Evolutionary conservation across 2,329 filamentous ascomycete genomes (phyloP).

Genomic region (Didymosphaeria variabile): DNA sequence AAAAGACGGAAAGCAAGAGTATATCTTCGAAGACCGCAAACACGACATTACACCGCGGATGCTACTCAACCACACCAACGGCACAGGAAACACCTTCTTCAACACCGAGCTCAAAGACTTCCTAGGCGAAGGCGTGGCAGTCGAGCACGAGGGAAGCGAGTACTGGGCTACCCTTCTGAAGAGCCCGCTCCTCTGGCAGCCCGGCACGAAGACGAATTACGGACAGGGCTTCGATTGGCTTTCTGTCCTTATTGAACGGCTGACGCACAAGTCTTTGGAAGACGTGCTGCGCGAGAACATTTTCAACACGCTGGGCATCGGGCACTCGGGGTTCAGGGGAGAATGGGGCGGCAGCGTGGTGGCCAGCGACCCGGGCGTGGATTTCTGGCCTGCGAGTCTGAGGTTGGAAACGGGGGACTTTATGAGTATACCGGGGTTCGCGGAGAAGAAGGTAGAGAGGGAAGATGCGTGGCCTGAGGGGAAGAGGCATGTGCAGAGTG

Average conservation of each 20-base stretch:
- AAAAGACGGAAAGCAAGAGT: constrained; percentile 16
- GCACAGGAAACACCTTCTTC: constrained; percentile 54
- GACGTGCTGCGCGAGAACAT: constrained; percentile 30
- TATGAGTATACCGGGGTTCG: constrained; percentile 19
- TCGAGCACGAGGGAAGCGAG: constrained; percentile 26
- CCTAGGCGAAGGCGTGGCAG: constrained; percentile 22
- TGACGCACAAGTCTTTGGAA: constrained; percentile 51
- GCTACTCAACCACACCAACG: constrained; percentile 61
- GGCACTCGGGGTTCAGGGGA: constrained; percentile 26
- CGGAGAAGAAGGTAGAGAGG: constrained; percentile 19
- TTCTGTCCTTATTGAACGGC: constrained; percentile 54
- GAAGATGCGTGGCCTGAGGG: constrained; percentile 27
- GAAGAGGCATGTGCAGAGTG: constrained; percentile 24
- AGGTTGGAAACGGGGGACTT: constrained; percentile 56
- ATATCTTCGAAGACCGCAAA: constrained; percentile 24
- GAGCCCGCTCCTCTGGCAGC: constrained; percentile 44
- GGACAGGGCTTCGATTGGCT: constrained; percentile 62
- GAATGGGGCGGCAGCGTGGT: constrained; percentile 37
- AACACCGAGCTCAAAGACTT: constrained; percentile 50
- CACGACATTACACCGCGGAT: constrained; percentile 33
- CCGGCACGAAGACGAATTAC: constrained; percentile 61
- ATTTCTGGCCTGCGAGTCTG: constrained; percentile 62
- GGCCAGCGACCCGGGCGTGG: constrained; percentile 45
- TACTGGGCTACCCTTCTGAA: constrained; percentile 23
- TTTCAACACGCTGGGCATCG: constrained; percentile 28